Percentiles rank a stretch among this genome's conserved stretches.
phyloP scores from a whole-genome alignment of 202 grass and related monocot genomes.

The Zoysia matrella region DNA sequence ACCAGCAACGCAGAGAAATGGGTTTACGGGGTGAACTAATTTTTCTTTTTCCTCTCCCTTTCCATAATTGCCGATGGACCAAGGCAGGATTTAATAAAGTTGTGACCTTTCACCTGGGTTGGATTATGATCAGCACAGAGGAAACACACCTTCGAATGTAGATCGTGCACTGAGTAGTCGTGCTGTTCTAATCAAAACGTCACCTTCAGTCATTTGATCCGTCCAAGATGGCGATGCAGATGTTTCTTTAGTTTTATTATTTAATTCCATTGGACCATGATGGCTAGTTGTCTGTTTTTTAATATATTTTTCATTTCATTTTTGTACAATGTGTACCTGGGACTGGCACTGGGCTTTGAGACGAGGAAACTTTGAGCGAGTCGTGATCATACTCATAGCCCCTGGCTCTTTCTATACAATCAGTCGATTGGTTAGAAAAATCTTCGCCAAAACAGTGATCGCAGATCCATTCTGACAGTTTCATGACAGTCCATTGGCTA shows the following conservation, averaged over 20 bases:
- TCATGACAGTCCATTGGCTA: background rate
- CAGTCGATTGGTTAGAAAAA: background rate
- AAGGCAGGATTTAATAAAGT: conserved; percentile 44
- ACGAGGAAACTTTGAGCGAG: background rate
- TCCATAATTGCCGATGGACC: conserved; percentile 27
- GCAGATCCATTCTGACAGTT: background rate
- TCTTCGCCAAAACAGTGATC: background rate
- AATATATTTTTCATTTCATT: background rate
- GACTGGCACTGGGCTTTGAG: background rate
- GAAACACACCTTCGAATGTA: conserved; percentile 34
- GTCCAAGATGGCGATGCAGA: conserved; percentile 21
- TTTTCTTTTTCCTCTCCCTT: conserved; percentile 1
- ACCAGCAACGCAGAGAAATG: conserved; percentile 20
- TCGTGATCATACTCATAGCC: background rate
- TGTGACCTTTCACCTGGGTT: conserved; percentile 6
- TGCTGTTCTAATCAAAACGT: conserved; percentile 45
- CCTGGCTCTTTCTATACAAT: background rate
- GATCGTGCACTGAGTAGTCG: conserved; percentile 46
- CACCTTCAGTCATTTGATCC: conserved; percentile 22
- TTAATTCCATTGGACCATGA: background rate
- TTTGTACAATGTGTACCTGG: background rate
- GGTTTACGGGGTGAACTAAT: conserved; percentile 78
- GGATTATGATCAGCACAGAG: conserved; percentile 14
- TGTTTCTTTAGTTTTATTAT: conserved; percentile 16
- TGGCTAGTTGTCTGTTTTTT: background rate